Percentiles rank a stretch among this genome's conserved stretches.
Conservation (phyloP, 495 filamentous ascomycete species). For the Penicillium lagena region DNA sequence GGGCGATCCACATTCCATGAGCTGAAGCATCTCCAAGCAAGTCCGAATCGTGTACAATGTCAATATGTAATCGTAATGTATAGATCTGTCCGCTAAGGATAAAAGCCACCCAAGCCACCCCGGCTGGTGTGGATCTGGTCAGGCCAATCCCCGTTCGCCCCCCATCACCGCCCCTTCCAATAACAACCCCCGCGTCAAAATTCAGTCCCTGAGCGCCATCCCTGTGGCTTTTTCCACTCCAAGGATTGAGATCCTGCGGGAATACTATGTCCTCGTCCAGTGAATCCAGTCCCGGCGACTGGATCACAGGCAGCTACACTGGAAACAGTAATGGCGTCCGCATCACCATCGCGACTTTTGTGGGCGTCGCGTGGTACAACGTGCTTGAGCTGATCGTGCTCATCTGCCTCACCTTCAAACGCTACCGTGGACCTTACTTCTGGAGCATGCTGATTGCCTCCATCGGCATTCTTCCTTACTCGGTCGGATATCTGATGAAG, state of each 20-base stretch:
- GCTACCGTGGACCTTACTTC: slow-evolving; percentile 33
- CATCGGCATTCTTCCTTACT: slow-evolving; percentile 25
- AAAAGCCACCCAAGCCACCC: too few species aligned
- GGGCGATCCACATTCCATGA: too few species aligned
- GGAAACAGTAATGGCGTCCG: slow-evolving; percentile 17
- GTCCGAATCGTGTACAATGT: too few species aligned
- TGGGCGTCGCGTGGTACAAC: slow-evolving; percentile 32
- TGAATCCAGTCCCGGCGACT: slow-evolving; percentile 18
- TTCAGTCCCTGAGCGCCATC: too few species aligned
- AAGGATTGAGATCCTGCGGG: too few species aligned
- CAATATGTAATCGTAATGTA: too few species aligned
- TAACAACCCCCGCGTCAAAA: slow-evolving; percentile 2
- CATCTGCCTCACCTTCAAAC: slow-evolving; percentile 37
- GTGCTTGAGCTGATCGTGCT: slow-evolving; percentile 32
- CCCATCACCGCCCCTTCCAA: not conserved
- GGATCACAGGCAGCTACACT: slow-evolving; percentile 23
- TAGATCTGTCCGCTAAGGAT: too few species aligned
- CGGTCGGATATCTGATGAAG: slow-evolving; percentile 30
- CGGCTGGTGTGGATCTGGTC: too few species aligned
- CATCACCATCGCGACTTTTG: slow-evolving; percentile 33
- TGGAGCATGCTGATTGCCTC: slow-evolving; percentile 34
- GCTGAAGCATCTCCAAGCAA: too few species aligned
- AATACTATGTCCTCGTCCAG: slow-evolving; percentile 14
- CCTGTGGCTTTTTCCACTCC: too few species aligned
- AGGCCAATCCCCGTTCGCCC: too few species aligned